phyloP scores from a whole-genome alignment of 2,329 filamentous ascomycete genomes.

The Teratosphaeria nubilosa region DNA sequence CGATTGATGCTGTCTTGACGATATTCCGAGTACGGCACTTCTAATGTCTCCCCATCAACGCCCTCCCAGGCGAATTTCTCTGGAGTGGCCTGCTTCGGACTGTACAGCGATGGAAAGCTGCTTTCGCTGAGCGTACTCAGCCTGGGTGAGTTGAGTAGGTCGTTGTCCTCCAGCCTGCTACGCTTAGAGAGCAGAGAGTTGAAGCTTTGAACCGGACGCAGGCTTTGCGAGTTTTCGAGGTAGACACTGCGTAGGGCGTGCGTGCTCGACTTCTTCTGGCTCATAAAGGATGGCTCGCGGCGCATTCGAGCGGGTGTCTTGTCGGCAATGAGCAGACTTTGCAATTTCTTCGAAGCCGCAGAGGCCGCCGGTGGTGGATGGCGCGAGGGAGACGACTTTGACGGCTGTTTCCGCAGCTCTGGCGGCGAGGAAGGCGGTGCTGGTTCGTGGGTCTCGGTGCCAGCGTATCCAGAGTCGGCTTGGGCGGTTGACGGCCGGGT shows the following conservation, averaged over 20 bases:
- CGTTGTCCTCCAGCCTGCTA: constrained; percentile 15
- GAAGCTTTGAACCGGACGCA: constrained; percentile 27
- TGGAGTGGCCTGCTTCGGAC: constrained; percentile 17
- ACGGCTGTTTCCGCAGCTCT: constrained; percentile 1
- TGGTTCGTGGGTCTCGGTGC: constrained; percentile 23
- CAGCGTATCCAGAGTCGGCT: constrained; percentile 26
- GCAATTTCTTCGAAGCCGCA: constrained; percentile 16
- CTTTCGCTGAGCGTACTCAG: constrained; percentile 29
- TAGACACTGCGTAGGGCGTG: constrained; percentile 27
- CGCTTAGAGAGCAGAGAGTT: constrained; percentile 24
- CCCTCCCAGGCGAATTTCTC: constrained; percentile 21
- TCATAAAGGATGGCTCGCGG: constrained; percentile 23
- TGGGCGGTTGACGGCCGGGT: constrained; percentile 25
- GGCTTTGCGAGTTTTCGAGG: constrained; percentile 18
- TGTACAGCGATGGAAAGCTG: constrained; percentile 29
- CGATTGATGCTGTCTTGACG: constrained; percentile 26
- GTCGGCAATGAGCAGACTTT: constrained; percentile 10
- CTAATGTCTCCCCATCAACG: constrained; percentile 9
- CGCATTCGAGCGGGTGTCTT: constrained; percentile 16
- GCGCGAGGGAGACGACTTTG: constrained; percentile 5
- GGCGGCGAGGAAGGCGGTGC: constrained; percentile 19
- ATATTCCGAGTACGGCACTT: constrained; percentile 9
- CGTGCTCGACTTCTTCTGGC: constrained; percentile 23
- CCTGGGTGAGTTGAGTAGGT: constrained; percentile 23
- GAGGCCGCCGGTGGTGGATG: constrained; percentile 7